Conservation (phyloP, 2,329 filamentous ascomycete genomes). For the Mycosphaerella sp. region DNA sequence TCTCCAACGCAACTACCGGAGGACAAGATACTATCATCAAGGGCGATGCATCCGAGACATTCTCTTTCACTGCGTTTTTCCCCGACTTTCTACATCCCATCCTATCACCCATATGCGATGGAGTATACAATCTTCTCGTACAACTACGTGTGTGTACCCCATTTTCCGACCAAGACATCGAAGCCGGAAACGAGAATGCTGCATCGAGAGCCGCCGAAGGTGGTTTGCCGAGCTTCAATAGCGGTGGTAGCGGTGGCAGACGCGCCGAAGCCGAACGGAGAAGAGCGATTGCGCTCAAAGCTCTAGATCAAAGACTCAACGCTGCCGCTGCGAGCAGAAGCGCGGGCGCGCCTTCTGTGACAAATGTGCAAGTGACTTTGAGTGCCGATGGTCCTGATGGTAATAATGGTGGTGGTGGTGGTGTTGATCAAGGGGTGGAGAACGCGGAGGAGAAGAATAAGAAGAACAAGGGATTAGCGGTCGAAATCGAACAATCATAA, state of each 20-base stretch:
- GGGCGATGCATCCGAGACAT: slow-evolving; percentile 92
- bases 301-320: slow-evolving; percentile 83
- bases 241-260: slow-evolving; percentile 40
- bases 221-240: slow-evolving; percentile 54
- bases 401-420: too few species aligned
- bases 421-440: too few species aligned
- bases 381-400: background rate
- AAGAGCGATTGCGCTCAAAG: slow-evolving; percentile 80
- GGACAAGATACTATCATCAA: slow-evolving; percentile 54
- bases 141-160: slow-evolving; percentile 72
- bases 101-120: slow-evolving; percentile 65
- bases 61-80: slow-evolving; percentile 94
- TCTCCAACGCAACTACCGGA: slow-evolving; percentile 41
- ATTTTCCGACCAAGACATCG: slow-evolving; percentile 74
- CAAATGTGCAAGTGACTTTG: slow-evolving; percentile 19
- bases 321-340: slow-evolving; percentile 54
- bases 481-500: too few species aligned
- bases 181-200: slow-evolving; percentile 65
- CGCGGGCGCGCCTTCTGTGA: slow-evolving; percentile 14
- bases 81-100: slow-evolving; percentile 74
- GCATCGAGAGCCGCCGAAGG: slow-evolving; percentile 54
- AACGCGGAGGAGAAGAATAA: too few species aligned
- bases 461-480: too few species aligned
- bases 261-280: slow-evolving; percentile 85
- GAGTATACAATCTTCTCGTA: slow-evolving; percentile 68